Conservation (phyloP, 306 rosid species). For the Casuarina glauca region DNA sequence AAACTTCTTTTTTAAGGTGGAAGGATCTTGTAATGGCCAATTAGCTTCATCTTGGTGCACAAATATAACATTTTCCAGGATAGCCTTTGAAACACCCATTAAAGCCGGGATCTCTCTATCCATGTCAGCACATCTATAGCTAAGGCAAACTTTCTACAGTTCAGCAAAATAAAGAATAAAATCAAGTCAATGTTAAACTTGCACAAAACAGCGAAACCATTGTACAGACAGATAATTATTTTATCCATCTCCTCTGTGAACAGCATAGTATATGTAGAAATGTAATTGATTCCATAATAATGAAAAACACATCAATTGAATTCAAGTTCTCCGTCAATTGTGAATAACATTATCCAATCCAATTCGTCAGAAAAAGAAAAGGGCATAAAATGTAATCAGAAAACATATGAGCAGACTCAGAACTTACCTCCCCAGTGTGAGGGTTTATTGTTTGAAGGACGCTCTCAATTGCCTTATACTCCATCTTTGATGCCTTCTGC, state of each 20-base stretch:
- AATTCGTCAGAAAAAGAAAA: not conserved
- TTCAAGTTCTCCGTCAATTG: not conserved
- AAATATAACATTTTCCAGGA: slow-evolving; percentile 87
- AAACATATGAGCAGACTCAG: not conserved
- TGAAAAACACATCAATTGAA: not conserved
- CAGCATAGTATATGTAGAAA: not conserved
- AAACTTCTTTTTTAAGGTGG: slow-evolving; percentile 89
- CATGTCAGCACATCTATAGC: slow-evolving; percentile 98
- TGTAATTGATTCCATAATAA: not conserved
- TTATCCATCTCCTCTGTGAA: not conserved
- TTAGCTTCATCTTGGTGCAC: slow-evolving; percentile 99
- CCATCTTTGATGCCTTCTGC: slow-evolving; percentile 94
- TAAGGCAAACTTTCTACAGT: slow-evolving; percentile 81
- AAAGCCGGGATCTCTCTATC: slow-evolving; percentile 85
- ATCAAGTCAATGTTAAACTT: not conserved
- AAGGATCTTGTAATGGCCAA: slow-evolving; percentile 99
- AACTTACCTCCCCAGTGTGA: slow-evolving; percentile 75
- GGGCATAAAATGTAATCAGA: not conserved
- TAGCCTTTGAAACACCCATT: slow-evolving; percentile 97
- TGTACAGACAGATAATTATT: not conserved
- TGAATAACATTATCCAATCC: not conserved
- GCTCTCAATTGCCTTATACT: slow-evolving; percentile 92
- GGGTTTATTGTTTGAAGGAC: slow-evolving; percentile 96
- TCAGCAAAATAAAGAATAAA: slow-evolving; percentile 16
- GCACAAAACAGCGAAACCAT: not conserved